Conservation (phyloP, 2,329 filamentous ascomycete genomes). For the Beauveria sp. region DNA sequence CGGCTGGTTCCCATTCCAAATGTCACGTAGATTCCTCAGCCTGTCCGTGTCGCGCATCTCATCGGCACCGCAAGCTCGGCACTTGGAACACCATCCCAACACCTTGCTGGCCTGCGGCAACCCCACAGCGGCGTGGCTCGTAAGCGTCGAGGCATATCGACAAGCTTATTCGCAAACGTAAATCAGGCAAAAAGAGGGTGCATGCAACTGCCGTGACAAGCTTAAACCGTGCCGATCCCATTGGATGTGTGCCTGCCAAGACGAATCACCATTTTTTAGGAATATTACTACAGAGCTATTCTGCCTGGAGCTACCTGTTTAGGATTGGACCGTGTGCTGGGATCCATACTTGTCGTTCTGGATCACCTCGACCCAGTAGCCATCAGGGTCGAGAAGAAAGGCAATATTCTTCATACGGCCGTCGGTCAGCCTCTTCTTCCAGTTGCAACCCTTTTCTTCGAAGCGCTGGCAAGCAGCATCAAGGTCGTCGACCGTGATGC, state of each 20-base stretch:
- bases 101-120: not conserved
- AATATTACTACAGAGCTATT: not conserved
- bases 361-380: conserved; percentile 73
- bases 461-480: conserved; percentile 81
- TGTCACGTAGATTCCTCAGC: not conserved
- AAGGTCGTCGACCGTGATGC: conserved; percentile 78
- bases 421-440: conserved; percentile 94
- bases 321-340: conserved; percentile 41
- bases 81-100: not conserved
- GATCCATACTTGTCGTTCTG: conserved; percentile 66
- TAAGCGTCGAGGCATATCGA: not conserved
- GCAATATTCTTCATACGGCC: conserved; percentile 91
- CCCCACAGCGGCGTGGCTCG: not conserved
- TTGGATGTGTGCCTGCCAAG: not conserved
- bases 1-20: not conserved
- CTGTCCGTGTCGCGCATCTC: not conserved
- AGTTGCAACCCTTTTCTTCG: conserved; percentile 71
- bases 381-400: conserved; percentile 82
- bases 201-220: not conserved
- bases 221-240: not conserved
- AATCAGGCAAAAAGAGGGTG: not conserved
- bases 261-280: not conserved
- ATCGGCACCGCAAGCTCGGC: not conserved
- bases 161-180: not conserved
- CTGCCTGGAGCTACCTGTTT: not conserved